These are phyloP conservation scores for Globisporangium echinulatum DNA, from an alignment of 352 stramenopile species.

Conservation along the genomic window DNA sequence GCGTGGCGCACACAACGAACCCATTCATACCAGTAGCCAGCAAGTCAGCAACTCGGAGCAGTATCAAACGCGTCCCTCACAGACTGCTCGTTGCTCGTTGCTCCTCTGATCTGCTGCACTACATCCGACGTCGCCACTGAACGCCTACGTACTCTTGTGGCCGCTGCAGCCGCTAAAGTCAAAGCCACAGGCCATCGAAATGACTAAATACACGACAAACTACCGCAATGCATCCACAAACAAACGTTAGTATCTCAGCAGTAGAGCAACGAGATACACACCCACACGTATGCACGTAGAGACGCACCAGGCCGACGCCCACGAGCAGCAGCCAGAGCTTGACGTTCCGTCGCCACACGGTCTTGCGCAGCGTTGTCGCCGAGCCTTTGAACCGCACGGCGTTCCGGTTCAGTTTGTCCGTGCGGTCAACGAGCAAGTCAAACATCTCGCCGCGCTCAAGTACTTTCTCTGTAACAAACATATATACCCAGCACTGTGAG, in stretches of 20 bases:
- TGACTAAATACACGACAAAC: conserved; percentile 82
- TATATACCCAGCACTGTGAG: neutral
- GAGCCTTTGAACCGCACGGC: conserved; percentile 96
- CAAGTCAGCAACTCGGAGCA: no score
- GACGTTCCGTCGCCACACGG: conserved; percentile 86
- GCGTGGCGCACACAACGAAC: no score
- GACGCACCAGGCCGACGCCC: conserved; percentile 51
- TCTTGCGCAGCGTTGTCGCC: conserved; percentile 82
- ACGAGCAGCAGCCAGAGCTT: conserved; percentile 84
- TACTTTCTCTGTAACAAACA: conserved; percentile 86
- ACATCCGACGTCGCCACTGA: no score
- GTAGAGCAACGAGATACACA: neutral
- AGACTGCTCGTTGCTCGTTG: no score
- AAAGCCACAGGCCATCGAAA: conserved; percentile 85
- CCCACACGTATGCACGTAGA: no score
- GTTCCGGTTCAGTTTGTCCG: conserved; percentile 95
- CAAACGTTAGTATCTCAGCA: neutral
- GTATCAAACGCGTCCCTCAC: no score
- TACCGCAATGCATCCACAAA: conserved; percentile 5
- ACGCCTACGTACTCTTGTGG: no score
- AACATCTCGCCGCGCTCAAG: conserved; percentile 98
- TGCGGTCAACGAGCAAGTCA: conserved; percentile 90
- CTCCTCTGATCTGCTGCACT: no score
- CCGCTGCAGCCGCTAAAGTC: conserved; percentile 68
- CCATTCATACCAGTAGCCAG: no score